Conservation (phyloP, 352 stramenopile species). For the Phytopythium aichiense region DNA sequence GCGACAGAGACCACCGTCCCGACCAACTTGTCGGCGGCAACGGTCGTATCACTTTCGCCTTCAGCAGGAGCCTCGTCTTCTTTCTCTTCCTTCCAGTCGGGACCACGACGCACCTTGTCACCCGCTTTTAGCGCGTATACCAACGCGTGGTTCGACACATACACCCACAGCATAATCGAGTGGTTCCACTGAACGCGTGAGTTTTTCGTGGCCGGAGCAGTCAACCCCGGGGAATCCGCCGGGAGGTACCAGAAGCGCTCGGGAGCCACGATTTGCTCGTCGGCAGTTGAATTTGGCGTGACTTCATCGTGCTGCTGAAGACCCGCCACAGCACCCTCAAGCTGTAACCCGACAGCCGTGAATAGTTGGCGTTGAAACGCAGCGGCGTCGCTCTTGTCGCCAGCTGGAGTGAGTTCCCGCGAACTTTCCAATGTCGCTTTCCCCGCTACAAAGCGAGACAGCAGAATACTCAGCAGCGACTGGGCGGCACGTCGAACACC, state of each 20-base stretch:
- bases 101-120: slow-evolving; percentile 58
- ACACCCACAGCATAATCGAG: slow-evolving; percentile 77
- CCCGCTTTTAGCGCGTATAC: slow-evolving; percentile 64
- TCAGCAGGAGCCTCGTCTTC: slow-evolving; percentile 10
- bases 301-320: slow-evolving; percentile 7
- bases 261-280: neutral
- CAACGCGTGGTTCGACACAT: slow-evolving; percentile 28
- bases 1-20: slow-evolving; percentile 50
- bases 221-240: slow-evolving; percentile 35
- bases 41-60: neutral
- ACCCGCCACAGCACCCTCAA: slow-evolving; percentile 41
- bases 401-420: slow-evolving; percentile 6
- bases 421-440: slow-evolving; percentile 16
- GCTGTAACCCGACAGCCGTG: slow-evolving; percentile 55
- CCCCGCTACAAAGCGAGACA: slow-evolving; percentile 57
- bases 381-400: slow-evolving; percentile 29
- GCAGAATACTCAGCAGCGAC: slow-evolving; percentile 45
- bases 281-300: neutral
- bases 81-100: slow-evolving; percentile 34
- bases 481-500: slow-evolving; percentile 51
- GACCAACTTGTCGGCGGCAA: neutral
- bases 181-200: slow-evolving; percentile 59
- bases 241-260: slow-evolving; percentile 28
- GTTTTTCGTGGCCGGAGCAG: slow-evolving; percentile 21
- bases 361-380: slow-evolving; percentile 71